A percentile compares a stretch with the other conserved stretches of the same genome.
Evolutionary conservation across 2,329 filamentous ascomycete species (phyloP).

Genomic region (Davidsoniella eucalypti): DNA sequence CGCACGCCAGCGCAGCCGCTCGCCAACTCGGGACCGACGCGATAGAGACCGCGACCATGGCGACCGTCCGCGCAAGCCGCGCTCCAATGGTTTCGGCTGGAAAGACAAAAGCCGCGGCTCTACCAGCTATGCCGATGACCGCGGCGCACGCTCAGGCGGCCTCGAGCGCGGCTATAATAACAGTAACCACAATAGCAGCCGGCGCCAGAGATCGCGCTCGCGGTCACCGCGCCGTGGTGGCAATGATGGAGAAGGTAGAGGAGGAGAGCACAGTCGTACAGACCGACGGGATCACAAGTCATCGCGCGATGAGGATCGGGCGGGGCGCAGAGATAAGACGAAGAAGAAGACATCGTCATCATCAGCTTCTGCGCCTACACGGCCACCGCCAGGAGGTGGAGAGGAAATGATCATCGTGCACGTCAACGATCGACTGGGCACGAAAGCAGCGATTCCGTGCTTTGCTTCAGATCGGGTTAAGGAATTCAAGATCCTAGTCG

Average conservation of each 20-base stretch:
- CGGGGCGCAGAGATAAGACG: conserved; percentile 18
- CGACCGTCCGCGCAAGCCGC: conserved; percentile 13
- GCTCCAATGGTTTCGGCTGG: conserved; percentile 32
- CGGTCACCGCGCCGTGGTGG: conserved; percentile 2
- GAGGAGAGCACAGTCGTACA: neutral
- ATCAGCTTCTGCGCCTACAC: conserved; percentile 15
- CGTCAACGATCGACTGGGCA: conserved; percentile 88
- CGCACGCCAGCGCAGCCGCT: conserved; percentile 1
- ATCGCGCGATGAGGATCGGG: conserved; percentile 19
- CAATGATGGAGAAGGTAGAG: neutral
- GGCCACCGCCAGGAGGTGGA: conserved; percentile 14
- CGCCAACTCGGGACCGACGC: conserved; percentile 26
- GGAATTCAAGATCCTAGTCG: conserved; percentile 82
- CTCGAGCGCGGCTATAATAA: conserved; percentile 21
- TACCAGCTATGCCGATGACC: conserved; percentile 22
- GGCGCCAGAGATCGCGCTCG: conserved; percentile 14
- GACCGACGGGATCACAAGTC: neutral
- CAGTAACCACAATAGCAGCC: neutral
- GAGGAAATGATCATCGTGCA: conserved; percentile 89
- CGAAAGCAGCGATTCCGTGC: conserved; percentile 88
- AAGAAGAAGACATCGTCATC: conserved; percentile 21
- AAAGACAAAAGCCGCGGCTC: conserved; percentile 36
- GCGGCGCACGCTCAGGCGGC: conserved; percentile 18
- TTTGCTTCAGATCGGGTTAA: conserved; percentile 69
- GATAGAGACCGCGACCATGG: conserved; percentile 31